Evolutionary conservation across 805 yeast genomes (phyloP), one percentile per base, ranked within the genome.

Genomic region (Tetrapisispora taiwanensis): DNA sequence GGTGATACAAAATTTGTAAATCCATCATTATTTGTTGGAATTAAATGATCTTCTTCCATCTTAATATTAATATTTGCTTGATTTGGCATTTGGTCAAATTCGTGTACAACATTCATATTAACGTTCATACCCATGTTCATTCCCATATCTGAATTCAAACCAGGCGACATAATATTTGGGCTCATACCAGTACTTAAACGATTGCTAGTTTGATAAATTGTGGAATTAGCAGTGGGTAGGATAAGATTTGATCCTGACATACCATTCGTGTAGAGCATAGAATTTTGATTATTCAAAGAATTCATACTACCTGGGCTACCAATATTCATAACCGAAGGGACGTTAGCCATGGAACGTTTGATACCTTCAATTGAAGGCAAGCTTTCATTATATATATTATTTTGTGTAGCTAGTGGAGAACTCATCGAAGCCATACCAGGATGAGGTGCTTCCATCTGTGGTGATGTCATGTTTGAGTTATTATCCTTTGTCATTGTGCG

Each of bases 1-100:
- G 58, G 58, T 13, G 57, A 55, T 12, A 46, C 45, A 41, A 22
- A 43, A 35, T 5, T 41, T 24, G 13, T 27, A 4, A 36, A 36
- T 17, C 39, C 37, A 28, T 40, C 44, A 32, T 9, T 18, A 37
- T 39, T 41, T n/a, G 22, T n/a, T 13, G 27, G 15, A 14, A 36
- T 30, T n/a, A 18, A n/a, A 22, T 30, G 39, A 22, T 30, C 18
- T 6, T 20, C 5, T 37, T 37, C 40, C 22, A 37, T 7, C 17
- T 37, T 37, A 17, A 37, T 15, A 19, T 18, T 5, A 26, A 18
- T n/a, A 27, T 17, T 28, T 24, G 19, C 3, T 17, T 37, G 40
- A 27, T 37, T 37, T 28, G 32, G n/a, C 10, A 37, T 9, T 12
- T 12, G 19, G 27, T 37, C 40, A 14, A 37, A 17, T 6, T 37